Conservation (phyloP, 257 asterid species). For the Cruciata laevipes region DNA sequence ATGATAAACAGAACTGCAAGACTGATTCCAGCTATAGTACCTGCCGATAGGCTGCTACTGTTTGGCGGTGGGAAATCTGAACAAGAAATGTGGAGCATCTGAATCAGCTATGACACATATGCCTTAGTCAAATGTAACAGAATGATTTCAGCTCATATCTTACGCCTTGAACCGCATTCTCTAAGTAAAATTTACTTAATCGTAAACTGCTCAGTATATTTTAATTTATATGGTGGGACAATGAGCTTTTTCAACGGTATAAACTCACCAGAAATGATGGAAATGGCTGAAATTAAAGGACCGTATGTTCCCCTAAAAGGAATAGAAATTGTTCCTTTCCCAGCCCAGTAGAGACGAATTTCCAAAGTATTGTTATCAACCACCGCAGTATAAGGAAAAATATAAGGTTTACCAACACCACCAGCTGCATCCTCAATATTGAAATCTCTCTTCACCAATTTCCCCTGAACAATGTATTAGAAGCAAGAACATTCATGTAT, state of each 20-base stretch:
- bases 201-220: neutral
- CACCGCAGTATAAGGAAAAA: constrained; percentile 34
- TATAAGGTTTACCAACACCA: constrained; percentile 50
- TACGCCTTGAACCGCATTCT: too few species aligned
- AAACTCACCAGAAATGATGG: constrained; percentile 52
- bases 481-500: neutral
- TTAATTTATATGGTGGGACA: neutral
- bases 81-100: constrained; percentile 7
- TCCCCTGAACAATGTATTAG: constrained; percentile 38
- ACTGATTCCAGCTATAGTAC: constrained; percentile 46
- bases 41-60: constrained; percentile 32
- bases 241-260: neutral
- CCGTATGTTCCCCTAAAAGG: constrained; percentile 75
- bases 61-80: constrained; percentile 46
- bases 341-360: constrained; percentile 80
- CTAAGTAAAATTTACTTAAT: too few species aligned
- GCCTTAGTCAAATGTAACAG: neutral
- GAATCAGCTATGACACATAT: neutral
- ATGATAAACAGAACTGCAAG: constrained; percentile 31
- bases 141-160: neutral
- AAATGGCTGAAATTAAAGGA: constrained; percentile 84
- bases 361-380: constrained; percentile 50
- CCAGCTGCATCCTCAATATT: constrained; percentile 66
- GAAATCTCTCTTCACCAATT: constrained; percentile 52
- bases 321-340: constrained; percentile 67